phyloP scores from a whole-genome alignment of 176 grass and related monocot species.

The Puya raimondii region DNA sequence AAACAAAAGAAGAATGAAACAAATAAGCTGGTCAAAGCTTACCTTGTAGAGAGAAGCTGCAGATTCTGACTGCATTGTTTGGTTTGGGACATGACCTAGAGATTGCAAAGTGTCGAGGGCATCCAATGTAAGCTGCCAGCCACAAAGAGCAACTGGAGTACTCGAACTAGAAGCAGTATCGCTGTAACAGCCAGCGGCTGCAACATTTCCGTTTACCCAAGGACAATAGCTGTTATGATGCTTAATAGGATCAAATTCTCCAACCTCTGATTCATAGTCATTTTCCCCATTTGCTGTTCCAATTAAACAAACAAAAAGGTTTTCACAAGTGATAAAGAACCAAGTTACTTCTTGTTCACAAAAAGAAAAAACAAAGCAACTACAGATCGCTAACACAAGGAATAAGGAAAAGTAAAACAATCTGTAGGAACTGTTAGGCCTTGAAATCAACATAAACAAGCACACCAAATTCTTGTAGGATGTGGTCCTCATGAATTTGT shows the following conservation, averaged over 20 bases:
- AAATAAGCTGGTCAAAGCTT: conserved; percentile 14
- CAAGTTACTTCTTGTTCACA: not conserved
- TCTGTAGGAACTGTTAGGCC: not conserved
- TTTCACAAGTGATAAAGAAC: conserved; percentile 1
- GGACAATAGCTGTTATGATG: conserved; percentile 93
- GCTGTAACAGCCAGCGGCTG: conserved; percentile 48
- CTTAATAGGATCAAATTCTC: conserved; percentile 82
- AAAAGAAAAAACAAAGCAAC: not conserved
- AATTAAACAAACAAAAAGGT: conserved; percentile 30
- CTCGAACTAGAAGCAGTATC: conserved; percentile 39
- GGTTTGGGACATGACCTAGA: conserved; percentile 73
- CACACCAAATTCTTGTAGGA: not conserved
- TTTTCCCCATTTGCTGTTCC: conserved; percentile 86
- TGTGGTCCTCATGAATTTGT: not conserved
- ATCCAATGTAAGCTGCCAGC: conserved; percentile 89
- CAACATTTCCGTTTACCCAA: conserved; percentile 93
- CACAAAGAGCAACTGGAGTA: conserved; percentile 45
- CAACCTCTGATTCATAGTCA: conserved; percentile 51
- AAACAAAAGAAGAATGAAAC: not conserved
- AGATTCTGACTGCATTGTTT: conserved; percentile 87
- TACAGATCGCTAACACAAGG: not conserved
- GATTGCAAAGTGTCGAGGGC: conserved; percentile 74
- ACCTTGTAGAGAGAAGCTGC: conserved; percentile 96
- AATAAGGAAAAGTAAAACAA: not conserved
- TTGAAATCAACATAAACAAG: not conserved